These are phyloP conservation scores for Zychaea mexicana DNA, from an alignment of 371 early-diverging fungal genomes.

Conservation along the genomic window DNA sequence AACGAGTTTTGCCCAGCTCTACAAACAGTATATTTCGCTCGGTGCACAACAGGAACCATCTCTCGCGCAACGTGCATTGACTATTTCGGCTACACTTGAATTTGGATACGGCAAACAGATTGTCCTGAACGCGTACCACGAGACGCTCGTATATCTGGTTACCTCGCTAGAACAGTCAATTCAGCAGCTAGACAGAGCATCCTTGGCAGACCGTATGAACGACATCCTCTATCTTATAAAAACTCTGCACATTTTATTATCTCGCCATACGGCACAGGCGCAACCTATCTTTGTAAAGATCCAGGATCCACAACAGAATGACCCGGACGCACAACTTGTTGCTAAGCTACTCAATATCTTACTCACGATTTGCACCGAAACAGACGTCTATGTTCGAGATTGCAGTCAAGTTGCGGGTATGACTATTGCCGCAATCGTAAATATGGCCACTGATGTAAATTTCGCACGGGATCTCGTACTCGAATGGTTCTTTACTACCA, in stretches of 20 bases:
- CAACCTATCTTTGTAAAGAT: slow-evolving; percentile 8
- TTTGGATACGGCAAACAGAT: slow-evolving; percentile 18
- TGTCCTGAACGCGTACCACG: not conserved
- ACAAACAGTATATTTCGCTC: slow-evolving; percentile 20
- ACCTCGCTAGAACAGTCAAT: not conserved
- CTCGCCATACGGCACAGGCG: slow-evolving; percentile 27
- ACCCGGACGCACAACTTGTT: slow-evolving; percentile 19
- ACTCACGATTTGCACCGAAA: slow-evolving; percentile 33
- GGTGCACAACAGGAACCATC: slow-evolving; percentile 23
- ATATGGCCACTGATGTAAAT: slow-evolving; percentile 24
- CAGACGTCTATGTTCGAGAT: slow-evolving; percentile 40
- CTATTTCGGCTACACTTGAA: slow-evolving; percentile 42
- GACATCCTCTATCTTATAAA: slow-evolving; percentile 46
- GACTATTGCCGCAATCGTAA: slow-evolving; percentile 44
- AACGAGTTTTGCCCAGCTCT: slow-evolving; percentile 11
- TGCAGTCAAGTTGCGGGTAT: slow-evolving; percentile 53
- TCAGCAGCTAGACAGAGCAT: not conserved
- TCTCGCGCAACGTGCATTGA: slow-evolving; percentile 39
- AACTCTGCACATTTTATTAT: slow-evolving; percentile 39
- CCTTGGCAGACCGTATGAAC: slow-evolving; percentile 31
- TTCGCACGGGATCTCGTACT: slow-evolving; percentile 36
- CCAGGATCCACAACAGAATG: slow-evolving; percentile 9
- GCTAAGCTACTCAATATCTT: slow-evolving; percentile 19
- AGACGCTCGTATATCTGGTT: not conserved
- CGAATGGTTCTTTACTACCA: slow-evolving; percentile 37